Percentiles rank a stretch among this genome's conserved stretches.
These are phyloP conservation scores for Rhodosporidiobolus sp. DNA, from an alignment of 768 basidiomycete genomes.

Conservation along the genomic window DNA sequence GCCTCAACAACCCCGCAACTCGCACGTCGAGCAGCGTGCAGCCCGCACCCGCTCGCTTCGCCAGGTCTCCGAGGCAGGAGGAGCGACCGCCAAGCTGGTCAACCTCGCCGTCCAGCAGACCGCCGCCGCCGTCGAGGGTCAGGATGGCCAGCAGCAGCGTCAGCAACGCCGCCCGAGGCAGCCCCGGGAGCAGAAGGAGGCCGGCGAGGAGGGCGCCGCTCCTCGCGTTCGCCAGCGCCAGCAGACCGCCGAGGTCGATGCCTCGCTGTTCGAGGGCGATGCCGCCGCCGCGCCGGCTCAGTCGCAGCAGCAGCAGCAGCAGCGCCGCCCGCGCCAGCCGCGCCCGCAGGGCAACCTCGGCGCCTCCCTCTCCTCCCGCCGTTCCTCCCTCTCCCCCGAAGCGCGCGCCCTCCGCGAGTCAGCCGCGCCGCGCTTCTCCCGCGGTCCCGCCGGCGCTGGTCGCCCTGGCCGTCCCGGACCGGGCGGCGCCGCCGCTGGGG, in stretches of 20 bases:
- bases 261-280: not conserved
- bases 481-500: too few species aligned
- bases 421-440: not conserved
- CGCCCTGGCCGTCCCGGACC: too few species aligned
- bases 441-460: not conserved
- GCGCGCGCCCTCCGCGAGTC: too few species aligned
- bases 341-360: not conserved
- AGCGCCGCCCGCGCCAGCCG: not conserved
- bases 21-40: slow-evolving; percentile 3
- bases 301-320: not conserved
- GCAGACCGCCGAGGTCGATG: not conserved
- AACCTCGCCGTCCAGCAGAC: slow-evolving; percentile 23
- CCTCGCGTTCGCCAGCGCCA: not conserved
- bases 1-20: not conserved
- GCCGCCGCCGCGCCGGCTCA: too few species aligned
- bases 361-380: not conserved
- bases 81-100: slow-evolving; percentile 20
- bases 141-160: not conserved
- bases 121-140: not conserved
- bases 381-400: not conserved
- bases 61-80: slow-evolving; percentile 21
- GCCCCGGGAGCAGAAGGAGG: too few species aligned
- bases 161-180: too few species aligned
- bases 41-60: slow-evolving; percentile 12
- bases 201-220: not conserved